Base-by-base conservation (phyloP, 2,329 filamentous ascomycete genomes). In the Decorospora gaudefroyi region DNA sequence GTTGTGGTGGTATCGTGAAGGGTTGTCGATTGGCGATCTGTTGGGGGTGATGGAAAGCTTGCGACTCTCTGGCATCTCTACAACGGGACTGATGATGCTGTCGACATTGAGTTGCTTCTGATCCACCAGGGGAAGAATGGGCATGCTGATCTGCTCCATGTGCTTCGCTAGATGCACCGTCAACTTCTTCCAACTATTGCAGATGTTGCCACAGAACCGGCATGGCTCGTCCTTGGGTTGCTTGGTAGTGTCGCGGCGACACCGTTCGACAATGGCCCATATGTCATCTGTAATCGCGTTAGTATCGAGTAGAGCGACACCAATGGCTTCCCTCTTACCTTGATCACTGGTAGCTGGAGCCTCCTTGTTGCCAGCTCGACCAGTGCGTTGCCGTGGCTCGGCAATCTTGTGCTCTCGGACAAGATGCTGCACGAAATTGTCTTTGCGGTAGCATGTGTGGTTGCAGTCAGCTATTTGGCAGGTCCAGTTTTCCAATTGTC, bases 161-260 rank as follows among this genome's bases (percentile, higher is more conserved):
- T 96, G 91, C 69, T 92, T 92, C 35, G 90, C 90, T 65, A 96
- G 73, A 71, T 96, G 91, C n/a, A 93, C 89, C 0, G 88, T 95
- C 48, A 96, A 75, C 72, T 95, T 95, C 78, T 95, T 96, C 90
- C 90, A 96, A 26, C 83, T 88, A 22, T 81, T 83, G 68, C 90
- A 91, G 9, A 81, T 77, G 69, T 86, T 90, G 48, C 86, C 86
- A 63, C 91, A 96, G 74, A 96, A 96, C 28, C 87, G 84, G 69
- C 91, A 96, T 11, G 87, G 82, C 71, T 96, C 90, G 8, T 90
- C 82, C 39, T 82, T 80, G 3, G 88, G 86, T 48, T 74, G 79
- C 54, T 75, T 82, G 1, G 58, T 61, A 0, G 88, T 92, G 55
- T 89, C 84, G 39, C 79, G 75, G 49, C 88, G 88, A 62, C 91